These are phyloP conservation scores for Aureobasidium sp. DNA, from an alignment of 2,329 filamentous ascomycete genomes.

Conservation along the genomic window DNA sequence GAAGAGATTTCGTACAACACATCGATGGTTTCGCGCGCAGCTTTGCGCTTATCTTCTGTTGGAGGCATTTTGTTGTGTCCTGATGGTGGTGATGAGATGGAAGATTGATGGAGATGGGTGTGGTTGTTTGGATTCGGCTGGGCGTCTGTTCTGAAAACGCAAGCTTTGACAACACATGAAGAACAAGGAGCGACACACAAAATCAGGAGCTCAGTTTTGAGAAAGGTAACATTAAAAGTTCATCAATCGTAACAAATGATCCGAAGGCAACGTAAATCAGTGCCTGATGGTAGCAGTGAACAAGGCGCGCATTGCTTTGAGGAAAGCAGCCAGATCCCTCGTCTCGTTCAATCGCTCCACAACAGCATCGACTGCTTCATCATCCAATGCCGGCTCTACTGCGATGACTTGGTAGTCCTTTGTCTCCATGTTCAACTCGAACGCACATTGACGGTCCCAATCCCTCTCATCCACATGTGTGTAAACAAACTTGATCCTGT, in stretches of 20 bases:
- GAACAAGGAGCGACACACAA: background rate
- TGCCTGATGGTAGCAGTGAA: slow-evolving; percentile 52
- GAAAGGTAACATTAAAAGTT: background rate
- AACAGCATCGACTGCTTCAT: slow-evolving; percentile 67
- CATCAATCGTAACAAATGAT: background rate
- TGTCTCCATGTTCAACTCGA: slow-evolving; percentile 75
- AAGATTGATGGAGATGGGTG: background rate
- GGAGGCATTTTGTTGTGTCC: slow-evolving; percentile 17
- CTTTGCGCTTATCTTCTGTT: slow-evolving; percentile 54
- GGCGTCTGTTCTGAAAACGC: background rate
- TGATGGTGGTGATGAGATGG: background rate
- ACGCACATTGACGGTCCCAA: slow-evolving; percentile 86
- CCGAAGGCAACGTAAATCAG: background rate
- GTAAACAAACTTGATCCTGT: slow-evolving; percentile 84
- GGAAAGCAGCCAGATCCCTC: slow-evolving; percentile 59
- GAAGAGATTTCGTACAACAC: slow-evolving; percentile 70
- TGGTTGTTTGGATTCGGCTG: background rate
- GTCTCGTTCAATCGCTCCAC: slow-evolving; percentile 75
- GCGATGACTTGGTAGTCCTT: slow-evolving; percentile 80
- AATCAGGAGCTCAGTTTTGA: background rate
- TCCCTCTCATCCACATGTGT: slow-evolving; percentile 78
- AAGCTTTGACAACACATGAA: background rate
- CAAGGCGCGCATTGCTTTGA: slow-evolving; percentile 76
- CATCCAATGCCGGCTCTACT: slow-evolving; percentile 72
- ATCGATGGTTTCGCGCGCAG: slow-evolving; percentile 73